Evolutionary conservation across 2,329 filamentous ascomycete species (phyloP), one percentile per base, ranked within the genome.

Genomic region (Pestalotiopsis sp.): DNA sequence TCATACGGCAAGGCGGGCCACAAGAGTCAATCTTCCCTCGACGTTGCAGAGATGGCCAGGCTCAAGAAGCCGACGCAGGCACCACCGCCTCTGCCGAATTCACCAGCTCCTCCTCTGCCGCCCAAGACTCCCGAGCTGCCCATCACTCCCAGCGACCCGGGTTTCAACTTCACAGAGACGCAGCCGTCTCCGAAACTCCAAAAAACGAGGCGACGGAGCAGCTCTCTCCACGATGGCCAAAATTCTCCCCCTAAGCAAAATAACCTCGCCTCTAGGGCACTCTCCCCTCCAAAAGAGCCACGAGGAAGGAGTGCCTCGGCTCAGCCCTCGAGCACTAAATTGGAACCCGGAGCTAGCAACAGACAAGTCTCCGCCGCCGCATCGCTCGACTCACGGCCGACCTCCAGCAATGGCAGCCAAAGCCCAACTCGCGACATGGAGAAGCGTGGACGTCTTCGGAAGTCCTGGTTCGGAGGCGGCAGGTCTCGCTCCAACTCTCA

Each of bases 401-500:
- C 73, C 20, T 82, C 76, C 64, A 80, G 81, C 7, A 80, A 79
- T 67, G 80, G 79, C 23, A 84, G 79, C 70, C 83, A 83, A 64
- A 86, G 84, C 69, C 84, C 83, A 1, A 78, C 77, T 9, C 76
- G 73, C 13, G 76, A 80, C 7, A 68, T 70, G 14, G 76, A 79
- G 45, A 76, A 74, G 27, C 79, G 84, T 58, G 82, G 82, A n/a
- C 81, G 83, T 41, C 68, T 85, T n/a, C 82, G 86, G 36, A 83
- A 81, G 74, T 88, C 85, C 72, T 89, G 86, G 86, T 78, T 90
- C 60, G 84, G 85, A 0, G 85, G 86, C 14, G 80, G 79, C 25
- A 78, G 85, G 68, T 87, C 86, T 38, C 82, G 87, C 64, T 86
- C 86, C 13, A 84, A 83, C 68, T 89, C 87, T 5, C 75, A 75